A percentile compares a stretch with the other conserved stretches of the same genome.
These are phyloP conservation scores for Dendrothele bispora DNA, from an alignment of 768 basidiomycete genomes.

Conservation along the genomic window DNA sequence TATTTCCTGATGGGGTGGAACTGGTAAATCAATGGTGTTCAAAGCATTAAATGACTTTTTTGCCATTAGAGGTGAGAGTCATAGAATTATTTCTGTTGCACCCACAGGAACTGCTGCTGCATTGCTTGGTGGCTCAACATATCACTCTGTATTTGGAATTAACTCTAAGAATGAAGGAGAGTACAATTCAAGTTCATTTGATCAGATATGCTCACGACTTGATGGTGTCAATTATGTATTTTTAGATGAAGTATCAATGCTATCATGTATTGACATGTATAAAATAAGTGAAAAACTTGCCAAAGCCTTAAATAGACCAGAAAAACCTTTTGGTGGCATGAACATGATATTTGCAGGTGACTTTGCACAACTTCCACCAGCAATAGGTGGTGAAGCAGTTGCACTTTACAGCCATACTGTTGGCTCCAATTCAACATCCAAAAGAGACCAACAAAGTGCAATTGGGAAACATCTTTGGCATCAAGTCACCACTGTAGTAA, in stretches of 20 bases:
- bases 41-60: slow-evolving; percentile 25
- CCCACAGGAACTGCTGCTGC: slow-evolving; percentile 23
- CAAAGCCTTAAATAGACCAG: neutral
- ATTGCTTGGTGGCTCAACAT: slow-evolving; percentile 22
- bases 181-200: neutral
- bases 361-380: slow-evolving; percentile 33
- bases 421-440: neutral
- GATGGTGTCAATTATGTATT: slow-evolving; percentile 28
- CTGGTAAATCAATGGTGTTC: slow-evolving; percentile 32
- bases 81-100: slow-evolving; percentile 16
- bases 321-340: slow-evolving; percentile 23
- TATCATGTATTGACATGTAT: slow-evolving; percentile 24
- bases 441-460: slow-evolving; percentile 15
- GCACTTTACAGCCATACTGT: slow-evolving; percentile 21
- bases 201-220: slow-evolving; percentile 9
- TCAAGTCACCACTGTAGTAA: slow-evolving; percentile 27
- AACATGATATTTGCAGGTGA: slow-evolving; percentile 35
- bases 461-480: slow-evolving; percentile 30
- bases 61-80: slow-evolving; percentile 3
- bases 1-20: too few relatives aligned
- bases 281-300: slow-evolving; percentile 20
- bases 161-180: slow-evolving; percentile 1
- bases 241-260: slow-evolving; percentile 34
- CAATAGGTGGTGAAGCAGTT: slow-evolving; percentile 14
- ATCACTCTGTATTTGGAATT: slow-evolving; percentile 23